These are phyloP conservation scores for Alnus glutinosa DNA, from an alignment of 306 rosid genomes.

Conservation along the genomic window DNA sequence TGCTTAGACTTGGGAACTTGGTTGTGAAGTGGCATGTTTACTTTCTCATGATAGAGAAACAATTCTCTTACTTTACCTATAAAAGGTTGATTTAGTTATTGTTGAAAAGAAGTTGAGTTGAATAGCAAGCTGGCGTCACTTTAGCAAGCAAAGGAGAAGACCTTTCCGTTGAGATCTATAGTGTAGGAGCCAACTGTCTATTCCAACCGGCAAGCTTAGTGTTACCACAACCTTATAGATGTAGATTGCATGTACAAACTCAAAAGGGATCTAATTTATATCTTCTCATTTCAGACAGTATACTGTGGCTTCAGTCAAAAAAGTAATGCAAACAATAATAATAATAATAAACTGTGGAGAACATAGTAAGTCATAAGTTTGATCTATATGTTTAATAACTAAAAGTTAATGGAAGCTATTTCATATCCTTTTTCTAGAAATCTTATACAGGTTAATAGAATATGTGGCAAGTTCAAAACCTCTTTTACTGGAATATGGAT, in stretches of 20 bases:
- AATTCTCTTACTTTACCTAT: not conserved
- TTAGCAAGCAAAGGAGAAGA: too few relatives aligned
- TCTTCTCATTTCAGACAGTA: not conserved
- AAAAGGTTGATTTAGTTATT: not conserved
- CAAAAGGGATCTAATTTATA: not conserved
- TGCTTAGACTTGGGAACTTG: not conserved
- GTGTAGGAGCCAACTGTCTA: too few relatives aligned
- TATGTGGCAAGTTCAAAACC: not conserved
- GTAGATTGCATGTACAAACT: not conserved
- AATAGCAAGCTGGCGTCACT: too few relatives aligned
- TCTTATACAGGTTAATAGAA: not conserved
- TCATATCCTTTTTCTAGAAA: not conserved
- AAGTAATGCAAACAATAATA: not conserved
- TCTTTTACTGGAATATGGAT: not conserved
- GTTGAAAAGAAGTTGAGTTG: slow-evolving; percentile 1
- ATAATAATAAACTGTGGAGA: not conserved
- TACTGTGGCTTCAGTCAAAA: not conserved
- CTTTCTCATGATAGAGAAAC: not conserved
- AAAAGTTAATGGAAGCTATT: not conserved
- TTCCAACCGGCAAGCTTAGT: too few relatives aligned
- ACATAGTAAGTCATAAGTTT: not conserved
- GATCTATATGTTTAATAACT: not conserved
- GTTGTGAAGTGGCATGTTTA: not conserved
- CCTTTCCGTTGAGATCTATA: too few relatives aligned
- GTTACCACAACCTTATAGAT: not conserved